Evolutionary conservation across 345 rosid genomes (phyloP).

Genomic region (Populus pruinosa): DNA sequence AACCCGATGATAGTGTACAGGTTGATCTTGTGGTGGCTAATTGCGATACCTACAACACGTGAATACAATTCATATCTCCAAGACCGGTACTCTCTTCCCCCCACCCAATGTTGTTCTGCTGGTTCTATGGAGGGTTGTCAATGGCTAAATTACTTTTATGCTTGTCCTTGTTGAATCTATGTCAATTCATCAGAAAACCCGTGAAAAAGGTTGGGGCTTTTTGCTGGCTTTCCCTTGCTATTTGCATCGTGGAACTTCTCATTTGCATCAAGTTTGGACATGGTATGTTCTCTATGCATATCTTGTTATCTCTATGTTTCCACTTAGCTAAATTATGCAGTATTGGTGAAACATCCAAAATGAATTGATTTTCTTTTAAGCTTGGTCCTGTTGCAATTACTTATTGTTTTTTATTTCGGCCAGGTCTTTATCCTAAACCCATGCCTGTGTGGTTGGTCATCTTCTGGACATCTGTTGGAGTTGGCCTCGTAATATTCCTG

Average conservation of each 20-base stretch:
- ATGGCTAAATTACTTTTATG: neutral
- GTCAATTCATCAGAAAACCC: slow-evolving; percentile 46
- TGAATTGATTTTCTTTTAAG: neutral
- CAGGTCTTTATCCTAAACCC: slow-evolving; percentile 80
- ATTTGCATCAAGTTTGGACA: slow-evolving; percentile 96
- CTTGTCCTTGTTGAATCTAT: slow-evolving; percentile 5
- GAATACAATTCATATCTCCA: slow-evolving; percentile 97
- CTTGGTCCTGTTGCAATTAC: neutral
- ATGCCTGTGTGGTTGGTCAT: slow-evolving; percentile 79
- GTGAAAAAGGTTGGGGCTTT: slow-evolving; percentile 97
- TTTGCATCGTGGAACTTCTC: slow-evolving; percentile 93
- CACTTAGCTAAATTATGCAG: neutral
- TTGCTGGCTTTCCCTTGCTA: slow-evolving; percentile 95
- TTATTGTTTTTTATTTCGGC: neutral
- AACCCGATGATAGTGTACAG: slow-evolving; percentile 88
- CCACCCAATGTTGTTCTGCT: neutral
- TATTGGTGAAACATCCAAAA: neutral
- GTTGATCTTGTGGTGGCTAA: slow-evolving; percentile 96
- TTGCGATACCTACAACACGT: slow-evolving; percentile 92
- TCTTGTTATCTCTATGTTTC: neutral
- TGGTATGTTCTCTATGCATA: slow-evolving; percentile 42
- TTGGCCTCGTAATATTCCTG: slow-evolving; percentile 51
- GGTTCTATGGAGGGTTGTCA: neutral
- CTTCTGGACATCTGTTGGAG: slow-evolving; percentile 70
- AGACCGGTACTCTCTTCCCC: slow-evolving; percentile 51